These are phyloP conservation scores for Solanum okadae DNA, from an alignment of 257 asterid genomes.

Conservation along the genomic window DNA sequence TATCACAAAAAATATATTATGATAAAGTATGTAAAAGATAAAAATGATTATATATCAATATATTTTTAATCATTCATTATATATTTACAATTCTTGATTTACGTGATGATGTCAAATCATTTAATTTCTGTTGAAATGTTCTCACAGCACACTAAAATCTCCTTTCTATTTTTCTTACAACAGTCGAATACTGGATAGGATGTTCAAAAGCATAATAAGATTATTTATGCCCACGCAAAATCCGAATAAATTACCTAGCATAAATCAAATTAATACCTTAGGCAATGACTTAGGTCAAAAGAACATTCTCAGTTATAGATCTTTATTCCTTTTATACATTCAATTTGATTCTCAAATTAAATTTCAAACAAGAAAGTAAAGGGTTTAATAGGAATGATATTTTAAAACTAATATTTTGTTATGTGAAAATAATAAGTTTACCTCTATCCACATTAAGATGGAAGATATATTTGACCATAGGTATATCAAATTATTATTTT, in stretches of 20 bases:
- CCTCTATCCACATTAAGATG: background rate
- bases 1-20: background rate
- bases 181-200: too few relatives aligned
- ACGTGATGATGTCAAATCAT: background rate
- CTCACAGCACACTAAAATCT: background rate
- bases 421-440: background rate
- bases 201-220: background rate
- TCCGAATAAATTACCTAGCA: background rate
- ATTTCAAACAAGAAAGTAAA: background rate
- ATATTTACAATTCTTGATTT: background rate
- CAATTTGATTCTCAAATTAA: background rate
- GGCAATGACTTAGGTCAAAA: background rate
- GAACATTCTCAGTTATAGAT: background rate
- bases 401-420: too few relatives aligned
- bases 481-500: background rate
- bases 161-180: background rate
- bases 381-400: background rate
- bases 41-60: too few relatives aligned
- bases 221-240: background rate
- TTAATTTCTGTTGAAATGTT: too few relatives aligned
- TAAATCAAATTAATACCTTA: background rate
- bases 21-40: background rate
- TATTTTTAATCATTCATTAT: too few relatives aligned
- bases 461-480: background rate
- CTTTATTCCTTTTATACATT: background rate